Base-by-base conservation (phyloP, 2,329 filamentous ascomycete genomes). In the Ascosphaera acerosa region DNA sequence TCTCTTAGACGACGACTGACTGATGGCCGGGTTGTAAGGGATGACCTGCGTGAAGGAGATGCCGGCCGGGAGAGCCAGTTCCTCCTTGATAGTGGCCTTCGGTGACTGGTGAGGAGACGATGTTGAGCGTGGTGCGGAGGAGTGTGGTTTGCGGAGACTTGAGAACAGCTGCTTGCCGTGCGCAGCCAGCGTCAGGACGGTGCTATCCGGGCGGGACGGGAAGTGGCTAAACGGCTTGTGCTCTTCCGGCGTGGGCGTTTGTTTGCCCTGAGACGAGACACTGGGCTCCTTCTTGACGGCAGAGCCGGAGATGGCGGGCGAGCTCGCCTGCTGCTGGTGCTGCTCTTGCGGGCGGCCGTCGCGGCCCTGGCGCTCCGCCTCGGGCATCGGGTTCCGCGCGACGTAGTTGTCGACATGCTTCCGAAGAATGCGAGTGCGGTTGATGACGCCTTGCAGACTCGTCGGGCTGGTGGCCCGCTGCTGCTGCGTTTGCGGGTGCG, bases 161-260 rank as follows among this genome's bases (percentile, higher is more conserved):
- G 84, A 90, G 48, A 87, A 92, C 3, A 92, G 58, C 36, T 84
- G 76, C 41, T 70, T 73, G 20, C 76, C 64, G 29, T 70, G 69
- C 2, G 72, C 69, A 25, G 75, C 75, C 1, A 90, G 57, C 1
- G 77, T 84, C 35, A 92, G 57, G 4, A 84, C 71, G 10, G 69
- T 55, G 37, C 58, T 62, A 33, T 63, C 51, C 39, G 63, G 48
- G 39, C 57, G 44, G 14, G 56, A 46, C 15, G 50, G 48, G 3
- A 50, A 45, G 12, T 51, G 48, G 17, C 51, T 38, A 30, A 52
- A 50, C 25, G 20, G 20, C 12, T 12, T 9, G 20, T 9, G 9
- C 20, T 23, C 20, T 9, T 9, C 12, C 12, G 20, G 20, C 9
- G 9, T 23, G 9, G 20, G 20, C 9, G 20, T 12, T 9, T 9